Evolutionary conservation across 192 early-diverging fungal species (phyloP), one percentile per base, ranked within the genome.

Genomic region (Backusella macrospora): DNA sequence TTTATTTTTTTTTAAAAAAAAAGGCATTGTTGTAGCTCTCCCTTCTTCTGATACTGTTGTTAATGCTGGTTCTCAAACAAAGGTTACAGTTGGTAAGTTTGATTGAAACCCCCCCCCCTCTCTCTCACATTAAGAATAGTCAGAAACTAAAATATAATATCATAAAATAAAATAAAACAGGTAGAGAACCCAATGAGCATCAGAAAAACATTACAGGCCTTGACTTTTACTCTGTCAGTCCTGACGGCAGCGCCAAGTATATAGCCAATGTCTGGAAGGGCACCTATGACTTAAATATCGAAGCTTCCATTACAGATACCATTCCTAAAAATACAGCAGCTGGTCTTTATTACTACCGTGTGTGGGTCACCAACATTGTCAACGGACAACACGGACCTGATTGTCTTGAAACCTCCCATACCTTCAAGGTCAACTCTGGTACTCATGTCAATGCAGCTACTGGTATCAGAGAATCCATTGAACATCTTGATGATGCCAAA

Each of bases 291-390:
- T 73, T 80, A 26, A 72, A 72, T 52, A 72, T 29, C 13, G 18
- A 65, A n/a, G 73, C 78, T 15, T 65, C 78, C n/a, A 71, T 80
- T 23, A 5, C 16, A 9, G 78, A 80, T 18, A 55, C 43, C 1
- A 62, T 80, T 18, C 74, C 73, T 21, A 29, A 70, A 39, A 68
- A 67, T 26, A 49, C 42, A 9, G 12, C 74, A 59, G 78, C 78
- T 47, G 78, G 78, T 65, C 73, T 68, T 62, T 79, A 79, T 65
- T 79, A 79, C 69, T 79, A 79, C 52, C 78, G 78, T 75, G 78
- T 79, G 34, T 79, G 78, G 78, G 78, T 79, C 26, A 79, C 78
- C 69, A 79, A 79, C 55, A 38, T 34, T 26, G 66, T 79, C 16
- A 52, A 71, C 18, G 73, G 73, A 8, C 68, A 74, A 68, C 78